Evolutionary conservation across 2,329 filamentous ascomycete species (phyloP).

Genomic region (Pestalotiopsis sp.): DNA sequence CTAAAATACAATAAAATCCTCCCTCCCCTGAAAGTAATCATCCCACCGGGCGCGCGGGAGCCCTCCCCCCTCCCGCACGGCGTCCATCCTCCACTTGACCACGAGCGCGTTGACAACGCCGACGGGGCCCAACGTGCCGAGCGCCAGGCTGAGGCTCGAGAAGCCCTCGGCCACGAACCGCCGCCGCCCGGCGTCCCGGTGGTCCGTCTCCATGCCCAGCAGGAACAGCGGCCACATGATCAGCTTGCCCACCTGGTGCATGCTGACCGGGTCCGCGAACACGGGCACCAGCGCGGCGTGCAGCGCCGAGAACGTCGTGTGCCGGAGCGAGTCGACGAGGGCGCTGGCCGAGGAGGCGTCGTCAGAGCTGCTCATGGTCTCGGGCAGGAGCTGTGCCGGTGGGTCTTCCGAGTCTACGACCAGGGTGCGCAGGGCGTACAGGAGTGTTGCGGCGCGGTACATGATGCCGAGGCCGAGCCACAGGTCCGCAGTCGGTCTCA

Average conservation of each 20-base stretch:
- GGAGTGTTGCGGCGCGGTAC: conserved; percentile 11
- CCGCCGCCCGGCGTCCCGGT: background rate
- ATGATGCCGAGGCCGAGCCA: conserved; percentile 11
- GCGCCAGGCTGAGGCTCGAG: conserved; percentile 5
- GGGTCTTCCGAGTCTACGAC: conserved; percentile 11
- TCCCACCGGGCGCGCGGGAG: conserved; percentile 6
- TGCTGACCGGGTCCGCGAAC: conserved; percentile 9
- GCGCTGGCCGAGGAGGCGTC: background rate
- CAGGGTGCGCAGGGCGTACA: conserved; percentile 13
- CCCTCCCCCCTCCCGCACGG: background rate
- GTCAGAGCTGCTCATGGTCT: background rate
- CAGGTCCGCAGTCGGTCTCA: background rate
- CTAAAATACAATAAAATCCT: conserved; percentile 14
- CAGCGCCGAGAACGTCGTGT: background rate
- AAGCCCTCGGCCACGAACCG: conserved; percentile 10
- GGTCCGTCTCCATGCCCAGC: conserved; percentile 12
- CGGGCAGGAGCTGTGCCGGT: background rate
- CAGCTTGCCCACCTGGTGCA: conserved; percentile 14
- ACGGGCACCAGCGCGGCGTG: conserved; percentile 3
- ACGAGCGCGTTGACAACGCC: conserved; percentile 9
- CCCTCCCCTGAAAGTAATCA: conserved; percentile 13
- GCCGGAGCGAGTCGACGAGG: background rate
- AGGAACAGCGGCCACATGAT: conserved; percentile 15
- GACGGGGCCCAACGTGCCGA: conserved; percentile 11
- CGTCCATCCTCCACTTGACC: conserved; percentile 11